Base-by-base conservation (phyloP, 176 grass and related monocot genomes). In the Chrysopogon serrulatus region DNA sequence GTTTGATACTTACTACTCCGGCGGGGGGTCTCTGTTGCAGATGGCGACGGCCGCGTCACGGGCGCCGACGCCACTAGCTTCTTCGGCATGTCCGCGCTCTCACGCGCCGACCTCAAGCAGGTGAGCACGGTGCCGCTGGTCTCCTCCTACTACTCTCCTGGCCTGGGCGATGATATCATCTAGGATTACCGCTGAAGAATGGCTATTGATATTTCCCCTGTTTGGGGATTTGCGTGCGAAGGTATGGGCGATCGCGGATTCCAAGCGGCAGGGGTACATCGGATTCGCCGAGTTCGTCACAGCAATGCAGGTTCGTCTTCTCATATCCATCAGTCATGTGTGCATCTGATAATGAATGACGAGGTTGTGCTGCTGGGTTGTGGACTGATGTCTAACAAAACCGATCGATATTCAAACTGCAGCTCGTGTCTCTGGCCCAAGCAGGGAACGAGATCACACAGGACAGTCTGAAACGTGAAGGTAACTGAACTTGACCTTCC, bases 191-290 rank as follows among this genome's bases (percentile, higher is more conserved):
- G 66, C n/a, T 76, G 24, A 27, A 12, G 42, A 35, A 51, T 31
- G 65, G 44, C 3, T 76, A 34, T 6, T 63, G 60, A 63, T 67
- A 31, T 48, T 44, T 48, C 18, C 42, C 28, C 28, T 79, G 23
- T 24, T 67, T 78, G 18, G 68, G 30, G 31, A 68, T 36, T 81
- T 70, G 68, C 23, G 28, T 74, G 27, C 42, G 48, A 87, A 97
- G 95, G 92, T 94, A 1, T 97, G 95, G 95, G 95, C 95, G 8
- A 88, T 97, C 63, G 82, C 84, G 3, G 95, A 94, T 82, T 79
- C 90, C 78, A 97, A 91, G 79, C 88, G 92, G 42, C 95, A 97
- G 82, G 95, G 92, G 74, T 98, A 60, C 82, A 84, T 98, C 57
- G 90, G 95, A 10, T 84, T 98, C 37, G 77, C 30, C 30, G 95